Base-by-base conservation (phyloP, 306 rosid genomes). In the Trifolium subterraneum region DNA sequence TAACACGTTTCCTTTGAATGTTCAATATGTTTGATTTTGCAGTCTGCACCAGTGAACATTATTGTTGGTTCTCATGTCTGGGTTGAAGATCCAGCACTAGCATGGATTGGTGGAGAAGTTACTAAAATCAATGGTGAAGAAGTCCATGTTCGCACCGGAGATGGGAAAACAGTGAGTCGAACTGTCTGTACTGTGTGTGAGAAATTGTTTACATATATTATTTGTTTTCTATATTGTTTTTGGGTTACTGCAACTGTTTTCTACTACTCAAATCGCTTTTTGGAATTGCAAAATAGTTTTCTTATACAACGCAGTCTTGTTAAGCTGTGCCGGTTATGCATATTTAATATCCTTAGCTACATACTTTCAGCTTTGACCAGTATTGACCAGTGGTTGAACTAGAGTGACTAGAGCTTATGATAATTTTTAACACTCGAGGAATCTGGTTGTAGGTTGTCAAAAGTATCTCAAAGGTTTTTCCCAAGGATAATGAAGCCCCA, bases 11-110 rank as follows among this genome's bases (percentile, higher is more conserved):
- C 2, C 22, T 79, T 73, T 79, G 55, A 71, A 64, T 29, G 35
- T 59, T 71, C 76, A 63, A 64, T 66, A 35, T 66, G 66, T 33
- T 76, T 68, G 71, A 72, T 64, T 82, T 82, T 84, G 83, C 90
- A 95, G 99, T 89, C 96, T 87, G 90, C 87, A 61, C 93, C 98
- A 29, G 99, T 92, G 65, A 92, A 95, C 80, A 92, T 95, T 52
- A 90, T 95, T 81, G 99, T 88, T 62, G 99, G 98, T 61, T 90
- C 99, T 80, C 99, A 95, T 84, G 98, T 92, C 70, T 95, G 99
- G 99, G 91, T 85, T 82, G 99, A 92, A 88, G 99, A 95, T 86
- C 89, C 91, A 76, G 77, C 10, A 7, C 83, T 82, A 68, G 99
- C 99, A 59, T 95, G 99, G 99, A 77, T 95, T 81, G 93, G 84